phyloP scores from a whole-genome alignment of 2,329 filamentous ascomycete species.

The Claviceps fusiformis region DNA sequence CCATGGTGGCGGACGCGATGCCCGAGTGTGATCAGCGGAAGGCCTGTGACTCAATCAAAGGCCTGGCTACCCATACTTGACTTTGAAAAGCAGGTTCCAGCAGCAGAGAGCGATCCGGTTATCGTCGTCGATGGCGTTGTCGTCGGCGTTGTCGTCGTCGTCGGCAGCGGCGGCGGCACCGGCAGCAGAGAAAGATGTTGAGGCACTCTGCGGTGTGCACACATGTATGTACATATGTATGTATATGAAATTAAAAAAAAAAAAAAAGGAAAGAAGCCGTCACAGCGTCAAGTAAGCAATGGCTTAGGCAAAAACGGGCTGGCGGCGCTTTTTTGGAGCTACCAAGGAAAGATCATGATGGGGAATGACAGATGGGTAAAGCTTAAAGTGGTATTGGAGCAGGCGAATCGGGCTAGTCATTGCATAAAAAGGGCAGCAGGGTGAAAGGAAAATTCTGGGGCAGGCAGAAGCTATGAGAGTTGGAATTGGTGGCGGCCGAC shows the following conservation, averaged over 20 bases:
- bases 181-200: neutral
- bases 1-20: neutral
- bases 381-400: neutral
- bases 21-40: neutral
- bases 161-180: neutral
- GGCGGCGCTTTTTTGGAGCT: neutral
- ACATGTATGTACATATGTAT: neutral
- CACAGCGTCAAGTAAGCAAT: neutral
- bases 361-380: neutral
- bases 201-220: neutral
- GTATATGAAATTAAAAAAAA: neutral
- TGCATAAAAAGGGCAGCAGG: slow-evolving; percentile 1
- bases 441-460: neutral
- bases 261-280: neutral
- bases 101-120: neutral
- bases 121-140: neutral
- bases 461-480: neutral
- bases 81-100: neutral
- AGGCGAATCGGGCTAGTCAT: neutral
- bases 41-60: neutral
- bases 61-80: slow-evolving; percentile 1
- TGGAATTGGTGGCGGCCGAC: neutral
- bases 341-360: neutral
- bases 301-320: neutral
- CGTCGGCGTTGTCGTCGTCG: neutral